These are phyloP conservation scores for Inonotus obliquus DNA, from an alignment of 1,284 basidiomycete genomes.

Conservation along the genomic window DNA sequence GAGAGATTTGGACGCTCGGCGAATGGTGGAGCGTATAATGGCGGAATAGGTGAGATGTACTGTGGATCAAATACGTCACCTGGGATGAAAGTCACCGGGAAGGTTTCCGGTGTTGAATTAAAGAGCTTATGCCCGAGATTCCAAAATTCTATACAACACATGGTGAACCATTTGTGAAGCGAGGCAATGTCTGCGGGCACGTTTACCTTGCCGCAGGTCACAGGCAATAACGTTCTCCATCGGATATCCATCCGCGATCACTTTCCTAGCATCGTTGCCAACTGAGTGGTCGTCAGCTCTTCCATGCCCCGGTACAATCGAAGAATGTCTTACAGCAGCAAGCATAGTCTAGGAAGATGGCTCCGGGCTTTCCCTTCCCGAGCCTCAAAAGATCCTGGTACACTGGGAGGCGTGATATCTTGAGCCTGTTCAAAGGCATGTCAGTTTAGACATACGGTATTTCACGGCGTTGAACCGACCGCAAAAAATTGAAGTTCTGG, in stretches of 20 bases:
- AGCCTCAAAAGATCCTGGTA: conserved; percentile 41
- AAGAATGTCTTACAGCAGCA: conserved; percentile 41
- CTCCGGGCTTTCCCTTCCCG: conserved; percentile 32
- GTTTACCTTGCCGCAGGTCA: conserved; percentile 24
- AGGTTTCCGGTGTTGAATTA: conserved; percentile 26
- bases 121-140: conserved; percentile 33
- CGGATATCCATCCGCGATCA: conserved; percentile 26
- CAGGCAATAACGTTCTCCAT: conserved; percentile 24
- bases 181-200: background rate
- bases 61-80: conserved; percentile 30
- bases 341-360: conserved; percentile 45
- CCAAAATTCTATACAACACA: conserved; percentile 27
- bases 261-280: conserved; percentile 26
- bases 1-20: conserved; percentile 21
- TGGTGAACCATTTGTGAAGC: background rate
- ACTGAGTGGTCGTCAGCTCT: conserved; percentile 12
- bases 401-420: conserved; percentile 35
- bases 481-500: conserved; percentile 19
- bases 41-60: conserved; percentile 24
- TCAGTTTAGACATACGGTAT: background rate
- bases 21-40: conserved; percentile 15
- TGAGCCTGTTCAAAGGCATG: conserved; percentile 30
- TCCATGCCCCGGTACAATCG: background rate
- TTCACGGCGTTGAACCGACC: conserved; percentile 8
- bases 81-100: conserved; percentile 30